Evolutionary conservation across 2,329 filamentous ascomycete species (phyloP).

Genomic region (Ophiostoma sp.): DNA sequence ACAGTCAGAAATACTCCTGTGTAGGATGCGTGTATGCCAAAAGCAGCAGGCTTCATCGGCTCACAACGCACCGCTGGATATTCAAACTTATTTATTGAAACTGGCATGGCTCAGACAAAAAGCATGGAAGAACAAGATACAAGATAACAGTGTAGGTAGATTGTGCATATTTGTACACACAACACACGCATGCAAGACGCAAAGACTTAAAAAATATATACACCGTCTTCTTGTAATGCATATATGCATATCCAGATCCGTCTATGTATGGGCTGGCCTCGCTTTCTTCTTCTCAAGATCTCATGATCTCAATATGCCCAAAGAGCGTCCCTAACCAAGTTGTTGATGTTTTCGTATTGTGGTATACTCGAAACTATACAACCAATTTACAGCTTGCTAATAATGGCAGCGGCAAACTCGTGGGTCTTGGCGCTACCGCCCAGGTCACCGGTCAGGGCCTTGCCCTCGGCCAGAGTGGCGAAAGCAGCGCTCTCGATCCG

Average conservation of each 20-base stretch:
- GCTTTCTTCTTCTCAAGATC: neutral
- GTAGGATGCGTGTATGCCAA: too few relatives aligned
- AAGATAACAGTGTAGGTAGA: constrained; percentile 9
- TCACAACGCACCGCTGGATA: neutral
- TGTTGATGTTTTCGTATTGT: neutral
- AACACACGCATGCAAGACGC: constrained; percentile 14
- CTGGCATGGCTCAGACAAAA: neutral
- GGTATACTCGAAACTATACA: neutral
- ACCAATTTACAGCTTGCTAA: constrained; percentile 54
- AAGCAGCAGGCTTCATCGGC: too few relatives aligned
- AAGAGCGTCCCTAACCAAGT: neutral
- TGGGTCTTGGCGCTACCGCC: constrained; percentile 93
- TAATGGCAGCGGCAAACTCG: constrained; percentile 92
- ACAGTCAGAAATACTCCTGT: too few relatives aligned
- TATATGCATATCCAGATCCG: constrained; percentile 8
- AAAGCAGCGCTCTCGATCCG: constrained; percentile 95
- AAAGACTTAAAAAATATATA: constrained; percentile 16
- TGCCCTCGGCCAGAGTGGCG: constrained; percentile 90
- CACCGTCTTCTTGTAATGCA: constrained; percentile 8
- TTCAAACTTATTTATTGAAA: neutral
- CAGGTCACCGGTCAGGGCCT: constrained; percentile 90
- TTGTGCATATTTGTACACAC: neutral
- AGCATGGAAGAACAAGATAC: neutral
- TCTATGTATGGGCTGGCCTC: constrained; percentile 6
- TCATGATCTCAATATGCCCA: neutral